phyloP scores from a whole-genome alignment of 495 filamentous ascomycete species.

The Cercophora newfieldiana region DNA sequence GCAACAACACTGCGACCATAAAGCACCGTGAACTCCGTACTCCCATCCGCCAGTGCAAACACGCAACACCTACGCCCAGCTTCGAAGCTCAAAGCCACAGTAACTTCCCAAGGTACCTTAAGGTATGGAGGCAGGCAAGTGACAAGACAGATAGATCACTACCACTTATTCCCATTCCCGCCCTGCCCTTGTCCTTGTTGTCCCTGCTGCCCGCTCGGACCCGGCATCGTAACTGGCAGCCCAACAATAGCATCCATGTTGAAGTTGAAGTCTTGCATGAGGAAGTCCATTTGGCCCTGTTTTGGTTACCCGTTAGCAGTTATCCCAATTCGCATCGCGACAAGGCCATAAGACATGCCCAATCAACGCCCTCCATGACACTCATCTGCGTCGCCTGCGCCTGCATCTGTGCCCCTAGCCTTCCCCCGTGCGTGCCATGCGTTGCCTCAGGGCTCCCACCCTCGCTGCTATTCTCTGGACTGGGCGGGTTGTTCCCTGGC shows the following conservation, averaged over 20 bases:
- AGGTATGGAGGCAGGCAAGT: no score
- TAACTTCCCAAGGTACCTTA: no score
- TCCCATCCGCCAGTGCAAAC: no score
- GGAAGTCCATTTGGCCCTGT: conserved; percentile 8
- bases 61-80: no score
- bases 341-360: not conserved
- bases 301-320: not conserved
- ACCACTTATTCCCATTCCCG: no score
- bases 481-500: not conserved
- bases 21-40: no score
- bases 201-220: not conserved
- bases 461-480: not conserved
- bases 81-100: no score
- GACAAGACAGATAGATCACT: no score
- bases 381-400: not conserved
- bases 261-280: conserved; percentile 10
- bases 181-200: not conserved
- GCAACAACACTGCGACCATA: no score
- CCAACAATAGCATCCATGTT: not conserved
- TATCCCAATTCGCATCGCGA: not conserved
- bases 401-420: not conserved
- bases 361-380: not conserved
- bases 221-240: not conserved
- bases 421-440: not conserved
- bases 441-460: not conserved